Evolutionary conservation across 2,329 filamentous ascomycete genomes (phyloP).

Genomic region (Fusarium citri): DNA sequence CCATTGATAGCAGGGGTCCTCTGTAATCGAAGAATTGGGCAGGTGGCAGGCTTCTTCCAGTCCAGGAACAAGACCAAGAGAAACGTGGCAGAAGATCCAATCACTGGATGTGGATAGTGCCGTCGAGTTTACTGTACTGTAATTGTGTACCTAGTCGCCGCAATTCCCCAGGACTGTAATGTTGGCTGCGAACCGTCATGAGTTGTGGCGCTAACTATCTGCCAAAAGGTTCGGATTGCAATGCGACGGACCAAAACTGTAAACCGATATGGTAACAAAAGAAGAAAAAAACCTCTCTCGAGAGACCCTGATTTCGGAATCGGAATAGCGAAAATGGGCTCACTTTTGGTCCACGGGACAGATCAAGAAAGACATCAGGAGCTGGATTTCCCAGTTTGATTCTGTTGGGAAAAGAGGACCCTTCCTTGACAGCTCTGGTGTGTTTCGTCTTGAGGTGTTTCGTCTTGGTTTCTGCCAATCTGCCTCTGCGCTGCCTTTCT

Average conservation of each 20-base stretch:
- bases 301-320: conserved; percentile 29
- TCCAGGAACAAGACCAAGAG: conserved; percentile 29
- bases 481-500: conserved; percentile 9
- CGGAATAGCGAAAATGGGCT: conserved; percentile 28
- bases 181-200: conserved; percentile 28
- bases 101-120: conserved; percentile 11
- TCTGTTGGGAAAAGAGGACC: conserved; percentile 31
- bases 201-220: conserved; percentile 30
- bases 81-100: conserved; percentile 20
- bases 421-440: conserved; percentile 14
- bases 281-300: neutral
- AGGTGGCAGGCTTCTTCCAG: conserved; percentile 12
- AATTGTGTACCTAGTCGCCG: conserved; percentile 20
- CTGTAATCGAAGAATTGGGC: conserved; percentile 26
- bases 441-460: conserved; percentile 12
- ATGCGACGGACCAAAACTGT: conserved; percentile 26
- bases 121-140: conserved; percentile 16
- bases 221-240: conserved; percentile 17
- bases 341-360: conserved; percentile 31
- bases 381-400: conserved; percentile 14
- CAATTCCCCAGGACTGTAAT: conserved; percentile 23
- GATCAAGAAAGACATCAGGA: conserved; percentile 24
- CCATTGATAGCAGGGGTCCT: conserved; percentile 21
- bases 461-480: conserved; percentile 1
- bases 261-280: conserved; percentile 20